Evolutionary conservation across 331 rosid species (phyloP), one percentile per base, ranked within the genome.

Genomic region (Erythrophleum ivorense): DNA sequence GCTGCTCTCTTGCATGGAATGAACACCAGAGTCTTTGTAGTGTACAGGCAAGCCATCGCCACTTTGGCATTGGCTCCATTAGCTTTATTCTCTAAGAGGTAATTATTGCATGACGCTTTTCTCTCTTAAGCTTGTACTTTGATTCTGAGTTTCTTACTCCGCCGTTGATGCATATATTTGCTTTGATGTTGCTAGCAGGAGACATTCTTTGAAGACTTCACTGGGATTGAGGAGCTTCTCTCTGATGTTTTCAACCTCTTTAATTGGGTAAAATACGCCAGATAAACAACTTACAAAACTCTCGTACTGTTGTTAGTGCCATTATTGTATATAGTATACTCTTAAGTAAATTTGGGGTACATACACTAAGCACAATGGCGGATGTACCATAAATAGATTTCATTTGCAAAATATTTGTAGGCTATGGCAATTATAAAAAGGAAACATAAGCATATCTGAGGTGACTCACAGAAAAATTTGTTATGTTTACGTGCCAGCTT

Each of bases 41-140:
- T 78, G 5, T 91, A 93, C 48, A 85, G 97, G 45, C 94, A 93
- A 80, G 94, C 85, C 75, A 70, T 89, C 80, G 97, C 93, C 63
- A 88, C 97, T 78, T 81, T 91, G 74, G 48, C 89, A 16, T 38
- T 91, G 79, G 79, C 87, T 5, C 90, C 94, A 18, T 65, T 91
- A 8, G 84, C 83, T 14, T 82, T 85, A 11, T 86, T 84, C 49
- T 15, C 92, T 4, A 46, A 77, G 31, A 41, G 97, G 97, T 89
- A 55, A 46, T 40, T 62, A 58, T 53, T 40, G 3, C 0, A 60
- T 45, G 10, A 21, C 1, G 7, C 58, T 40, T 75, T 10, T 46
- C 9, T 75, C 57, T 77, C 65, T 34, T 62, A 7, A 50, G 9
- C 43, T 72, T 0, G 6, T 43, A 73, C 46, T 64, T 52, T 36